Conservation (phyloP, 2,329 filamentous ascomycete species). For the Ceratocystis colombiana region DNA sequence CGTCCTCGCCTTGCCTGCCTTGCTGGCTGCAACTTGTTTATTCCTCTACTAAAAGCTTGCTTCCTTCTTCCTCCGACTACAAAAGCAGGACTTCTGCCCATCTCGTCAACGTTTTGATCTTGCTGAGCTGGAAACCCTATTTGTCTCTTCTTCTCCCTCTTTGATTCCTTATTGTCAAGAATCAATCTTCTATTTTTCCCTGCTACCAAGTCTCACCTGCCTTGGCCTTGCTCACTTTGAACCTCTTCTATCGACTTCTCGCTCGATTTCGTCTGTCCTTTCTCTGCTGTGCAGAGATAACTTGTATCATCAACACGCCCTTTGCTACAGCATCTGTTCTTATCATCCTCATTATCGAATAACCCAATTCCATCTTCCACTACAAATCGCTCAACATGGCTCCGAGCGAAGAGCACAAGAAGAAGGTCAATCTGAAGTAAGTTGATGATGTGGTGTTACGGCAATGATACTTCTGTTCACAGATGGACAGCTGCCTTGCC, state of each 20-base stretch:
- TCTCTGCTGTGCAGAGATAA: slow-evolving; percentile 25
- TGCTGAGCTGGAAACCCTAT: slow-evolving; percentile 8
- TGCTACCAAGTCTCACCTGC: slow-evolving; percentile 2
- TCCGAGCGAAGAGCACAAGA: slow-evolving; percentile 56
- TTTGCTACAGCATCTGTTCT: neutral
- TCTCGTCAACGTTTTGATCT: slow-evolving; percentile 8
- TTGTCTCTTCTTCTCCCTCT: neutral
- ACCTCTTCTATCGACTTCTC: neutral
- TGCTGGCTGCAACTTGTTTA: slow-evolving; percentile 8
- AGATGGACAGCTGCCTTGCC: neutral
- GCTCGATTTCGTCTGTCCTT: slow-evolving; percentile 13
- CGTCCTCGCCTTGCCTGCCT: slow-evolving; percentile 9
- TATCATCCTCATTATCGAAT: neutral
- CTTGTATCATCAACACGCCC: neutral
- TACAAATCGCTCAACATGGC: slow-evolving; percentile 47
- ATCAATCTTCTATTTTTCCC: neutral
- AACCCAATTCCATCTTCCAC: neutral
- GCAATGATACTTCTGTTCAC: too few relatives aligned
- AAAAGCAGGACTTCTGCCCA: slow-evolving; percentile 2
- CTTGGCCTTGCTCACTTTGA: neutral
- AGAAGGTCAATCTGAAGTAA: slow-evolving; percentile 75
- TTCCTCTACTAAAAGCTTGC: neutral
- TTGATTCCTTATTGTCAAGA: neutral
- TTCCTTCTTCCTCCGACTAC: slow-evolving; percentile 1
- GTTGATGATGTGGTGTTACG: slow-evolving; percentile 31